Evolutionary conservation across 1,284 basidiomycete genomes (phyloP).

Genomic region (Heterobasidion annosum): DNA sequence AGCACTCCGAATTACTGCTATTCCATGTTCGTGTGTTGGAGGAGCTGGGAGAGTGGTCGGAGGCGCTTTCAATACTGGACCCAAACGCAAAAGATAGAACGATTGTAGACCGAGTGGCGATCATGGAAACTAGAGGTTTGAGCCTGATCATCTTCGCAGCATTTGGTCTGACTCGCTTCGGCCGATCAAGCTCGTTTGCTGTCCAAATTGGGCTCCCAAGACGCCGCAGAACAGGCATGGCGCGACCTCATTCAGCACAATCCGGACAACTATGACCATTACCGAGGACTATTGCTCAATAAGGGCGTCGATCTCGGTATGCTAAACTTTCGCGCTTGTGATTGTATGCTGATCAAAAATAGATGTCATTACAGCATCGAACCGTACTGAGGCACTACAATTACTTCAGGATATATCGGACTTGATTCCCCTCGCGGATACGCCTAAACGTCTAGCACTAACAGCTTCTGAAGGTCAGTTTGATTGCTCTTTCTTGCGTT

Average conservation of each 20-base stretch:
- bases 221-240: slow-evolving; percentile 77
- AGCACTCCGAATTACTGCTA: slow-evolving; percentile 80
- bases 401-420: slow-evolving; percentile 51
- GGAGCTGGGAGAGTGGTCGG: slow-evolving; percentile 59
- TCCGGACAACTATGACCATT: slow-evolving; percentile 78
- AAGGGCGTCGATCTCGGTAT: slow-evolving; percentile 61
- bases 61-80: slow-evolving; percentile 59
- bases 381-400: slow-evolving; percentile 44
- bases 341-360: neutral
- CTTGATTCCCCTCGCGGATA: slow-evolving; percentile 61
- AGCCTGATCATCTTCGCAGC: neutral
- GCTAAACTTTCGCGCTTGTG: neutral
- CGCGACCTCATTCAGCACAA: slow-evolving; percentile 78
- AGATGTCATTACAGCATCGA: slow-evolving; percentile 40
- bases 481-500: neutral
- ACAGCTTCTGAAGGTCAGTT: slow-evolving; percentile 12
- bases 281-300: slow-evolving; percentile 63
- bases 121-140: slow-evolving; percentile 66
- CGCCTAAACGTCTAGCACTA: slow-evolving; percentile 68
- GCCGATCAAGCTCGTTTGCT: slow-evolving; percentile 54
- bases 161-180: neutral
- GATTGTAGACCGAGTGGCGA: slow-evolving; percentile 65
- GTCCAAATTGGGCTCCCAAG: slow-evolving; percentile 47
- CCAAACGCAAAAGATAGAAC: slow-evolving; percentile 52
- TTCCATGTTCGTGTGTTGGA: slow-evolving; percentile 80